phyloP scores from a whole-genome alignment of 805 yeast genomes.

The Saturnispora galanensis region DNA sequence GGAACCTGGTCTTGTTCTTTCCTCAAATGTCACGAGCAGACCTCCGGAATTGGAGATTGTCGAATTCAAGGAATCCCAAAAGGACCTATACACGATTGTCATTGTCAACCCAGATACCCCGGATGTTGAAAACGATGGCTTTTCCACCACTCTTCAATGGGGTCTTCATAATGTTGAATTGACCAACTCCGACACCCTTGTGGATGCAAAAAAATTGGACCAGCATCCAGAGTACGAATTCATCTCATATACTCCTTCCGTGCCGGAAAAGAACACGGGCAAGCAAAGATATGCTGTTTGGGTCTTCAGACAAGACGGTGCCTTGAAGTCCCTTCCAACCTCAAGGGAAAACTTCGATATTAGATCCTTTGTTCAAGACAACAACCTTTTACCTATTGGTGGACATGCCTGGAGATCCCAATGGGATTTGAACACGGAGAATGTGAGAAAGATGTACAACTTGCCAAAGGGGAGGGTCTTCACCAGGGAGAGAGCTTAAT shows the following conservation, averaged over 20 bases:
- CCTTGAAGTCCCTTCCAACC: constrained; percentile 15
- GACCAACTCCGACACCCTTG: constrained; percentile 45
- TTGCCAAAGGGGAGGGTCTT: constrained; percentile 69
- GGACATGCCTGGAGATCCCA: constrained; percentile 85
- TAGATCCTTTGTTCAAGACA: constrained; percentile 48
- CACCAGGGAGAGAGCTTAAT: constrained; percentile 43
- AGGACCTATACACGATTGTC: constrained; percentile 61
- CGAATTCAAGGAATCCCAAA: constrained; percentile 49
- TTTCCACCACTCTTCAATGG: constrained; percentile 63
- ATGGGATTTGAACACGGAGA: constrained; percentile 67
- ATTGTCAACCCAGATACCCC: constrained; percentile 92
- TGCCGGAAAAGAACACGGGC: constrained; percentile 82
- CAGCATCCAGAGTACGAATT: constrained; percentile 33
- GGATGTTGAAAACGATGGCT: constrained; percentile 58
- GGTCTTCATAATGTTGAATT: constrained; percentile 63
- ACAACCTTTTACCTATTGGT: constrained; percentile 68
- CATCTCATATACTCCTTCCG: constrained; percentile 65
- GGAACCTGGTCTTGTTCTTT: constrained; percentile 67
- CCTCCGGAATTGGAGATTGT: constrained; percentile 74
- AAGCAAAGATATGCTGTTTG: constrained; percentile 77
- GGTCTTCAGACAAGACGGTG: constrained; percentile 68
- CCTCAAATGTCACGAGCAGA: constrained; percentile 61
- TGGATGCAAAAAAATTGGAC: constrained; percentile 35
- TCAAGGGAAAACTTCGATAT: constrained; percentile 54
- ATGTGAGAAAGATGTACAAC: constrained; percentile 63